phyloP scores from a whole-genome alignment of 352 stramenopile genomes.

The Globisporangium cederbergense region DNA sequence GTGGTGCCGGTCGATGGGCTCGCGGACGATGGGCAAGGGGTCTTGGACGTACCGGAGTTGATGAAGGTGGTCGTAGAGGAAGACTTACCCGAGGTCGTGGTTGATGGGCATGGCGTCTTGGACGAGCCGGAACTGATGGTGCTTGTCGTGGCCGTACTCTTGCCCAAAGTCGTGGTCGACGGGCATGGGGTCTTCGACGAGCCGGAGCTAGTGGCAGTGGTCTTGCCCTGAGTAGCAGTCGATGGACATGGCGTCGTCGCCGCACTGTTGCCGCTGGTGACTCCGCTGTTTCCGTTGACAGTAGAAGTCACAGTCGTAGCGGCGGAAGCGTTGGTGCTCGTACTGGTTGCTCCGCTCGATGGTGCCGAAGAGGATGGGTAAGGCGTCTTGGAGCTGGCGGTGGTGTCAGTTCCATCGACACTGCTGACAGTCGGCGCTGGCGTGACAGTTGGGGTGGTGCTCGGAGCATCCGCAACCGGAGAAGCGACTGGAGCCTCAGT shows the following conservation, averaged over 20 bases:
- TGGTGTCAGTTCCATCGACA: neutral
- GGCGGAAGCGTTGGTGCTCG: neutral
- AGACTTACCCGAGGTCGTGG: neutral
- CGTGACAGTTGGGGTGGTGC: constrained; percentile 2
- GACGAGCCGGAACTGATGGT: too few species aligned
- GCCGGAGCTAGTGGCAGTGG: neutral
- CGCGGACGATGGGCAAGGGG: neutral
- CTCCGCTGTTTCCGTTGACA: constrained; percentile 9
- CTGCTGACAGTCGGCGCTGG: neutral
- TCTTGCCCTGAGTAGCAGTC: neutral
- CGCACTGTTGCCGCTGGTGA: neutral
- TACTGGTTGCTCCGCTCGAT: neutral
- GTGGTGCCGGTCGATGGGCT: neutral
- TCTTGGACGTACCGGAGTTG: too few species aligned
- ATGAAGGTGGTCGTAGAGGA: too few species aligned
- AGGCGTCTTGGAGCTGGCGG: neutral
- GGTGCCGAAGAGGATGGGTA: constrained; percentile 1
- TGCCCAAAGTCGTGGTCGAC: neutral
- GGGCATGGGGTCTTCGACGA: constrained; percentile 2
- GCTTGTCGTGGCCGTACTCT: too few species aligned
- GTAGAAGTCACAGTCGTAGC: neutral
- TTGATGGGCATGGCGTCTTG: neutral
- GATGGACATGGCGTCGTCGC: neutral
- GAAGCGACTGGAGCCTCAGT: neutral
- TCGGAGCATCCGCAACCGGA: neutral